phyloP scores from a whole-genome alignment of 2,329 filamentous ascomycete species.

The Gnomoniopsis smithogilvyi region DNA sequence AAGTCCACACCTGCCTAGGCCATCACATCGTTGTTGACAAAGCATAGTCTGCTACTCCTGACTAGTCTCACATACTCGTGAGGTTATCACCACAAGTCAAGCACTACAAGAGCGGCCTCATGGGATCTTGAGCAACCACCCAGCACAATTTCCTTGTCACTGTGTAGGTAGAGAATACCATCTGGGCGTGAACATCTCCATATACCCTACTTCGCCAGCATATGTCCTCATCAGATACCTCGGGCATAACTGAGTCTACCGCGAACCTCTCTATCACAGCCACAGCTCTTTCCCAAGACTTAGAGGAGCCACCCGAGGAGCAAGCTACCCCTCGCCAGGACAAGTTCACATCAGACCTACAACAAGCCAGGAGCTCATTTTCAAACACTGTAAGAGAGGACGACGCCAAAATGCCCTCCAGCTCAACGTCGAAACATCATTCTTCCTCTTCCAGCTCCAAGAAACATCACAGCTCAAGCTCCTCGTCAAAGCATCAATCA shows the following conservation, averaged over 20 bases:
- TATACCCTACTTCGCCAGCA: not conserved
- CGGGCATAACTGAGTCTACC: conserved; percentile 10
- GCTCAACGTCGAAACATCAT: conserved; percentile 25
- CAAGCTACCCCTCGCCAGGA: conserved; percentile 10
- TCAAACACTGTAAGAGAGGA: conserved; percentile 27
- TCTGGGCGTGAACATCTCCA: not conserved
- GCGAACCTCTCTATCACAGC: conserved; percentile 3
- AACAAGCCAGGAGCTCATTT: not conserved
- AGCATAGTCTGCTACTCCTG: not conserved
- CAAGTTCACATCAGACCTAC: not conserved
- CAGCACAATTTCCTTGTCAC: not conserved
- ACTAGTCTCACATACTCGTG: conserved; percentile 1
- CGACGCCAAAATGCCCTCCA: conserved; percentile 29
- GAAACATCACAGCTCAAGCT: conserved; percentile 31
- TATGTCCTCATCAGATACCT: conserved; percentile 13
- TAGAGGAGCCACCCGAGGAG: conserved; percentile 1
- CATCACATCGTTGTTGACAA: conserved; percentile 7
- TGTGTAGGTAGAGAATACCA: not conserved
- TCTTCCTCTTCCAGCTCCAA: conserved; percentile 31
- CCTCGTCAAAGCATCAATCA: conserved; percentile 32
- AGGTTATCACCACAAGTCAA: not conserved
- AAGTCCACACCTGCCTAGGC: conserved; percentile 5
- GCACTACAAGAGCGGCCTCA: not conserved
- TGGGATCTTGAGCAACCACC: not conserved
- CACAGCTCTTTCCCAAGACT: not conserved